These are phyloP conservation scores for Apiotrichum laibachii DNA, from an alignment of 1,284 basidiomycete genomes.

Conservation along the genomic window DNA sequence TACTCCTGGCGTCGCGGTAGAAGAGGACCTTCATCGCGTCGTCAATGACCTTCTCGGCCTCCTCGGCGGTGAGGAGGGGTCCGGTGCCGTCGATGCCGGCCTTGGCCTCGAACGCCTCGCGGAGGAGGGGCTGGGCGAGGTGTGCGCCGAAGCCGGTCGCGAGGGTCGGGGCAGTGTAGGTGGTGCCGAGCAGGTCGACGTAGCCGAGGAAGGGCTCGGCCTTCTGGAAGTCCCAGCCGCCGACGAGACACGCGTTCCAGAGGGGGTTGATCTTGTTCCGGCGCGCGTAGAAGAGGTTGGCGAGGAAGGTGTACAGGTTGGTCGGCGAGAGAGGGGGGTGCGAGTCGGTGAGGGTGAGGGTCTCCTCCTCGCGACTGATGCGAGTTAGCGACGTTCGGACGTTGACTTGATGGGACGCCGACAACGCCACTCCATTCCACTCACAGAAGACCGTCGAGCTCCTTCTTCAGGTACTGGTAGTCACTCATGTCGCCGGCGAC, in stretches of 20 bases:
- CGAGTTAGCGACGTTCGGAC: background rate
- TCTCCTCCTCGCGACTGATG: slow-evolving; percentile 63
- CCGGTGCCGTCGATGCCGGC: slow-evolving; percentile 72
- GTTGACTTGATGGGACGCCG: too few species aligned
- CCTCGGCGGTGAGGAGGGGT: slow-evolving; percentile 69
- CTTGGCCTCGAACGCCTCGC: slow-evolving; percentile 62
- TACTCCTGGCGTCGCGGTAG: slow-evolving; percentile 92
- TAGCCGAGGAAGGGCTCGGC: slow-evolving; percentile 77
- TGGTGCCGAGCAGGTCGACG: slow-evolving; percentile 95
- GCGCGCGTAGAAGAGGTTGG: slow-evolving; percentile 85
- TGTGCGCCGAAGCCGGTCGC: slow-evolving; percentile 96
- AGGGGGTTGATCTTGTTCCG: slow-evolving; percentile 87
- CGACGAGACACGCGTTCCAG: slow-evolving; percentile 94
- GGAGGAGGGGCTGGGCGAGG: slow-evolving; percentile 88
- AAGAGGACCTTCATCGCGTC: slow-evolving; percentile 91
- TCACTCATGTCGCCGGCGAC: slow-evolving; percentile 97
- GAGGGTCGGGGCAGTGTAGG: slow-evolving; percentile 88
- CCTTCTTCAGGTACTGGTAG: slow-evolving; percentile 86
- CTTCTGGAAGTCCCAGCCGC: slow-evolving; percentile 76
- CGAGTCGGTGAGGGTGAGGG: slow-evolving; percentile 65
- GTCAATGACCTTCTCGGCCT: slow-evolving; percentile 76
- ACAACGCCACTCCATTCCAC: too few species aligned
- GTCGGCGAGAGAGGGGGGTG: slow-evolving; percentile 75
- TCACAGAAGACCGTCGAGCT: slow-evolving; percentile 52
- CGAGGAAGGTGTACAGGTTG: slow-evolving; percentile 91